These are phyloP conservation scores for Pseudogymnoascus sp. DNA, from an alignment of 2,329 filamentous ascomycete genomes.

Conservation along the genomic window DNA sequence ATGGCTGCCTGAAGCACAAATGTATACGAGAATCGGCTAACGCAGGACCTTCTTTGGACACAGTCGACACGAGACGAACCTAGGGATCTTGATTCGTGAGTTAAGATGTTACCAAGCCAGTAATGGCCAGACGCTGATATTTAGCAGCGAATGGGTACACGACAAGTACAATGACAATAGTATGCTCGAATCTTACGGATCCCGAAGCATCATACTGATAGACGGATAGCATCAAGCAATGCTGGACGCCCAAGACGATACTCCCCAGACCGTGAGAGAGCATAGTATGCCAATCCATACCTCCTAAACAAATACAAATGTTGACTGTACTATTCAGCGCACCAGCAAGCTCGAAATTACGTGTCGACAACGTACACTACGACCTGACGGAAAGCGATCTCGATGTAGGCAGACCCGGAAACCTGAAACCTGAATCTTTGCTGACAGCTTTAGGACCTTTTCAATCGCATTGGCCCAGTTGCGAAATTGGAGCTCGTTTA, in stretches of 20 bases:
- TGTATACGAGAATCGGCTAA: slow-evolving; percentile 34
- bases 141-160: slow-evolving; percentile 79
- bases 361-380: slow-evolving; percentile 86
- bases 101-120: slow-evolving; percentile 14
- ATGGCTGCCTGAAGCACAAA: background rate
- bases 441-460: slow-evolving; percentile 57
- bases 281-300: slow-evolving; percentile 19
- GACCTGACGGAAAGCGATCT: slow-evolving; percentile 81
- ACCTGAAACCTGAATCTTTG: slow-evolving; percentile 8
- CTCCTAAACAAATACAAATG: slow-evolving; percentile 7
- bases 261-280: slow-evolving; percentile 19
- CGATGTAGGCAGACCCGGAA: slow-evolving; percentile 44
- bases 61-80: slow-evolving; percentile 54
- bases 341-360: slow-evolving; percentile 57
- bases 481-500: slow-evolving; percentile 63
- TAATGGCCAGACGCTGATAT: slow-evolving; percentile 8
- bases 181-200: slow-evolving; percentile 20
- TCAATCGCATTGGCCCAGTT: slow-evolving; percentile 67
- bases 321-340: slow-evolving; percentile 32
- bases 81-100: slow-evolving; percentile 63
- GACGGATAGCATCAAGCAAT: background rate
- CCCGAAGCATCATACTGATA: background rate
- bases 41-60: slow-evolving; percentile 34
- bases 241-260: slow-evolving; percentile 20
- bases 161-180: slow-evolving; percentile 76